phyloP scores from a whole-genome alignment of 2,329 filamentous ascomycete species.

The Chlorencoelia australis region DNA sequence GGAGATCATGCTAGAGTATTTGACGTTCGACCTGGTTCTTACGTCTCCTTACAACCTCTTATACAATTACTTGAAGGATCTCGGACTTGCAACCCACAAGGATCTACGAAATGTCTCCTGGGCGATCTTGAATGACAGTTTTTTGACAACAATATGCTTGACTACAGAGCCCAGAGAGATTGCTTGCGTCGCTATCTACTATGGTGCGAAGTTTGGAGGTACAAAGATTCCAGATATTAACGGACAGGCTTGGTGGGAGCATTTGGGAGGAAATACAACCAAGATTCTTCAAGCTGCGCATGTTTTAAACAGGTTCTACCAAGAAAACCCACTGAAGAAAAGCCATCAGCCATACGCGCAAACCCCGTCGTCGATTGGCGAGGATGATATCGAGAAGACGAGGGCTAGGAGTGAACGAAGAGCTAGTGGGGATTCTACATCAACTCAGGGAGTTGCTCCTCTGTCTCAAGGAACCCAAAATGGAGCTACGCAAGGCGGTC shows the following conservation, averaged over 20 bases:
- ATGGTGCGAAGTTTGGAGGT: slow-evolving; percentile 65
- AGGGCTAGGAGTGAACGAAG: no score
- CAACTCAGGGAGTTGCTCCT: no score
- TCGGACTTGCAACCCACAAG: slow-evolving; percentile 70
- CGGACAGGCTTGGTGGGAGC: slow-evolving; percentile 80
- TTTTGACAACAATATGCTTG: slow-evolving; percentile 74
- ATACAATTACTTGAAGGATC: slow-evolving; percentile 67
- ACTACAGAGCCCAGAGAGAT: slow-evolving; percentile 71
- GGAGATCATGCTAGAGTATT: slow-evolving; percentile 78
- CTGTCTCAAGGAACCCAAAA: no score
- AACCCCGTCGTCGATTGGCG: no score
- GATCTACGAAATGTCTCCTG: slow-evolving; percentile 75
- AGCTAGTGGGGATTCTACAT: no score
- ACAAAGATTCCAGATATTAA: slow-evolving; percentile 63
- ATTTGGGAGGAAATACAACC: slow-evolving; percentile 58
- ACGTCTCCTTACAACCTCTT: slow-evolving; percentile 81
- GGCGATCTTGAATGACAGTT: slow-evolving; percentile 89
- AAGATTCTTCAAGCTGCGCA: slow-evolving; percentile 64
- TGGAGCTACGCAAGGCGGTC: no score
- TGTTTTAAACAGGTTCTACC: no score
- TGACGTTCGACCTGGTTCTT: slow-evolving; percentile 90
- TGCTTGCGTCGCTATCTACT: slow-evolving; percentile 78
- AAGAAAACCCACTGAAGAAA: no score
- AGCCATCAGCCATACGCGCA: no score
- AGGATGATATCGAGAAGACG: no score